Percentiles rank a stretch among this genome's conserved stretches.
phyloP scores from a whole-genome alignment of 352 stramenopile species.

The Globisporangium apiculatum region DNA sequence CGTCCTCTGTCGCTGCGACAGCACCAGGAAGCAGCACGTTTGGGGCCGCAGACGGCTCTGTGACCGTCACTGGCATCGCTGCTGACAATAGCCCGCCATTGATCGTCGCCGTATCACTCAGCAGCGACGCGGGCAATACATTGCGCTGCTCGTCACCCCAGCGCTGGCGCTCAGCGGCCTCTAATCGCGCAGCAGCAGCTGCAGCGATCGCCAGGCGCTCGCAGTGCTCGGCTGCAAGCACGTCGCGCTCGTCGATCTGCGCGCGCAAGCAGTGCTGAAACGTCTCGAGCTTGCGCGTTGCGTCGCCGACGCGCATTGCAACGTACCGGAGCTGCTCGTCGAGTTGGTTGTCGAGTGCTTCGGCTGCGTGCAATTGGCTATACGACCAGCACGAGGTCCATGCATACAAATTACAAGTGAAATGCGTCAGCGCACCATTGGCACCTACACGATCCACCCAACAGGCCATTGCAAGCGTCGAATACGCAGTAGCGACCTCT shows the following conservation, averaged over 20 bases:
- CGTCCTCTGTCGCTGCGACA: conserved; percentile 10
- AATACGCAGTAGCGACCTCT: neutral
- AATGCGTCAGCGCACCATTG: no score
- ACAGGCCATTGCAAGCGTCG: no score
- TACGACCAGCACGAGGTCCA: neutral
- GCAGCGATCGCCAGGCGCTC: neutral
- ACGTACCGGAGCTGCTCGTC: conserved; percentile 34
- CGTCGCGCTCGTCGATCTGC: conserved; percentile 19
- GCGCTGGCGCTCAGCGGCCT: no score
- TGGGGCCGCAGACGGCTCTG: neutral
- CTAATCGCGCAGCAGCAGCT: neutral
- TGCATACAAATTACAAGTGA: no score
- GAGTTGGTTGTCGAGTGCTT: conserved; percentile 38
- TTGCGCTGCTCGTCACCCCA: no score
- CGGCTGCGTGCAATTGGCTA: conserved; percentile 30
- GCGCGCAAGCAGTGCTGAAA: conserved; percentile 31
- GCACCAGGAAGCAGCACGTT: conserved; percentile 15
- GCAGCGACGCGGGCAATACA: no score
- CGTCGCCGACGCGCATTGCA: conserved; percentile 22
- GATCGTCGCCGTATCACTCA: no score
- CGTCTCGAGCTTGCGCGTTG: conserved; percentile 24
- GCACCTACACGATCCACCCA: no score
- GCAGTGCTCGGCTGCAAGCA: conserved; percentile 1
- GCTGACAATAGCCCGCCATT: neutral
- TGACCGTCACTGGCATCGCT: neutral